Evolutionary conservation across 2,329 filamentous ascomycete genomes (phyloP).

Genomic region (Colletotrichum karsti): DNA sequence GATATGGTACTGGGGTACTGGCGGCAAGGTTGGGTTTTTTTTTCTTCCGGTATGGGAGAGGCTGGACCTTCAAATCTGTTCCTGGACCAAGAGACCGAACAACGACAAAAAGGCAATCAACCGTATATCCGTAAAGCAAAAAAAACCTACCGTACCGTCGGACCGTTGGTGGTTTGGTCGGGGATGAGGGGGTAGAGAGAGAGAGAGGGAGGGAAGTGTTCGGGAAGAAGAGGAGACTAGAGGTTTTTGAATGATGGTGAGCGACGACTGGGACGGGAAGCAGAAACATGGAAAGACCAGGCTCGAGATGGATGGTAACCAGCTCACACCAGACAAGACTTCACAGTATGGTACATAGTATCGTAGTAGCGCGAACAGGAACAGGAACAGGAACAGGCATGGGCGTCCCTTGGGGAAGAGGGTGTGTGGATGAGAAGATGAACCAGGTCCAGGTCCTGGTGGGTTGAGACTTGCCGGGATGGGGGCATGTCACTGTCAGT

Average conservation of each 20-base stretch:
- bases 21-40: neutral
- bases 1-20: neutral
- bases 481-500: slow-evolving; percentile 24
- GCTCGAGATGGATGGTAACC: slow-evolving; percentile 8
- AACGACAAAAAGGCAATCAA: slow-evolving; percentile 5
- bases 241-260: slow-evolving; percentile 49
- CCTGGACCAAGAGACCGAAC: slow-evolving; percentile 9
- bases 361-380: too few relatives aligned
- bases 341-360: neutral
- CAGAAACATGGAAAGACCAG: slow-evolving; percentile 15
- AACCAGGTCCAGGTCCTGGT: slow-evolving; percentile 27
- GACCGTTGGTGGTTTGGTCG: slow-evolving; percentile 29
- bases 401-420: neutral
- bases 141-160: slow-evolving; percentile 28
- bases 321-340: neutral
- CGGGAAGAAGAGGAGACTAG: slow-evolving; percentile 34
- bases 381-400: too few relatives aligned
- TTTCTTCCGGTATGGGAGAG: slow-evolving; percentile 17
- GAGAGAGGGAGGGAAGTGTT: slow-evolving; percentile 29
- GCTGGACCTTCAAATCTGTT: slow-evolving; percentile 19
- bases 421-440: slow-evolving; percentile 20
- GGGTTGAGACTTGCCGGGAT: slow-evolving; percentile 26
- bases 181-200: slow-evolving; percentile 40
- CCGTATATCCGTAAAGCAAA: neutral
- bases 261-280: slow-evolving; percentile 29